phyloP scores from a whole-genome alignment of 345 rosid species.

The Microthlaspi erraticum region DNA sequence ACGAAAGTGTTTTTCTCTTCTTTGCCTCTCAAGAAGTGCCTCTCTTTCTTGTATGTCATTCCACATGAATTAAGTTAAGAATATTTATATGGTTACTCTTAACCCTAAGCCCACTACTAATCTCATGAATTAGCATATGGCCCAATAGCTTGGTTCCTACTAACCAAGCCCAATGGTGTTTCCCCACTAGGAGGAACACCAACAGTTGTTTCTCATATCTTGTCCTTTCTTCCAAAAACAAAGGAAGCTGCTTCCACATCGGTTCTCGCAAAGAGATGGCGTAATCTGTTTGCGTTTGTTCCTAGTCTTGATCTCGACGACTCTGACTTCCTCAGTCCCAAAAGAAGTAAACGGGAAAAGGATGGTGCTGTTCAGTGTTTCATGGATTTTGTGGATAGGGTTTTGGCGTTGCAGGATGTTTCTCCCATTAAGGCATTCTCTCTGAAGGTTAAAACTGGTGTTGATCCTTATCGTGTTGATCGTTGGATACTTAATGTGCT shows the following conservation, averaged over 20 bases:
- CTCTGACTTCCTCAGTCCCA: background rate
- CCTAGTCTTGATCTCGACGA: slow-evolving; percentile 27
- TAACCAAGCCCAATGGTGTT: too few species aligned
- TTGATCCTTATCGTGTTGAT: slow-evolving; percentile 24
- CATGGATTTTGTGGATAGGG: slow-evolving; percentile 29
- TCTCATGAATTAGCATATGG: too few species aligned
- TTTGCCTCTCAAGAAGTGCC: too few species aligned
- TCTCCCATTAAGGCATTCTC: slow-evolving; percentile 23
- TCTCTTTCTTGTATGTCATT: too few species aligned
- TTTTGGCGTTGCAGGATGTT: slow-evolving; percentile 24
- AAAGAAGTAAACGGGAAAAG: background rate
- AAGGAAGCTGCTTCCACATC: slow-evolving; percentile 39
- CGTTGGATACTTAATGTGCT: slow-evolving; percentile 33
- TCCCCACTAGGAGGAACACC: too few species aligned
- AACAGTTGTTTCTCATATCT: too few species aligned
- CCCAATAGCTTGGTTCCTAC: too few species aligned
- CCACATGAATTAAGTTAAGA: too few species aligned
- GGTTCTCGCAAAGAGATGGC: slow-evolving; percentile 35
- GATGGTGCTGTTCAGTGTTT: background rate
- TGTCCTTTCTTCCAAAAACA: slow-evolving; percentile 28
- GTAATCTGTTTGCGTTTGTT: slow-evolving; percentile 31
- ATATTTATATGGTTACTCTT: too few species aligned
- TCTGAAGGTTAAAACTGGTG: slow-evolving; percentile 17
- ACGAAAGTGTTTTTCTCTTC: too few species aligned
- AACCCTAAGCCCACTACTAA: too few species aligned